These are phyloP conservation scores for Gaertneriomyces sp. DNA, from an alignment of 192 early-diverging fungal genomes.

Conservation along the genomic window DNA sequence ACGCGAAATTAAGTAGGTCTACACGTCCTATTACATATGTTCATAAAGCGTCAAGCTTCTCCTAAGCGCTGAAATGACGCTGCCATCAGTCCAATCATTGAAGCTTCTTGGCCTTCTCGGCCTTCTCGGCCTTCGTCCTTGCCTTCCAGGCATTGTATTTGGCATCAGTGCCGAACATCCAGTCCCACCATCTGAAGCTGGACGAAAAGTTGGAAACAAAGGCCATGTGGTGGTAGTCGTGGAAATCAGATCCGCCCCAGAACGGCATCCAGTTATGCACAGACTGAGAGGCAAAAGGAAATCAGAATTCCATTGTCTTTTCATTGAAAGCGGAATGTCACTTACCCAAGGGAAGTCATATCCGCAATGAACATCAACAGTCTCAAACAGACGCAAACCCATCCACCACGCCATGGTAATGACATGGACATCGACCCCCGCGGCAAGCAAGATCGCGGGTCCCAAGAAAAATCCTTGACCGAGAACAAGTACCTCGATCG, in stretches of 20 bases:
- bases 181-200: slow-evolving; percentile 30
- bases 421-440: slow-evolving; percentile 61
- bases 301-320: background rate
- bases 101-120: background rate
- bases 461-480: slow-evolving; percentile 83
- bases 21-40: too few relatives aligned
- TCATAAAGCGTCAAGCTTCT: too few relatives aligned
- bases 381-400: slow-evolving; percentile 73
- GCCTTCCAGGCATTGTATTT: slow-evolving; percentile 25
- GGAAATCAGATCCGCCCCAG: slow-evolving; percentile 53
- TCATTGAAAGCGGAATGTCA: slow-evolving; percentile 44
- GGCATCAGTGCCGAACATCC: slow-evolving; percentile 23
- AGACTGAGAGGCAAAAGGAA: slow-evolving; percentile 3
- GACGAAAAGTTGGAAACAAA: slow-evolving; percentile 40
- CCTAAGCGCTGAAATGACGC: too few relatives aligned
- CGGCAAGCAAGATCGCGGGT: slow-evolving; percentile 61
- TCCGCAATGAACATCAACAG: slow-evolving; percentile 93
- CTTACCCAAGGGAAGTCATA: slow-evolving; percentile 98
- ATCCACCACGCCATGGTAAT: slow-evolving; percentile 87
- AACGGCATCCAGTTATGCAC: slow-evolving; percentile 26
- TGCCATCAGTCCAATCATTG: too few relatives aligned
- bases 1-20: too few relatives aligned
- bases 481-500: slow-evolving; percentile 79
- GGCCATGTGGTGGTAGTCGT: slow-evolving; percentile 87
- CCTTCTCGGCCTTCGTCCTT: slow-evolving; percentile 14